Percentiles rank a stretch among this genome's conserved stretches.
These are phyloP conservation scores for Triglochin maritima DNA, from an alignment of 106 monocot genomes.

Conservation along the genomic window DNA sequence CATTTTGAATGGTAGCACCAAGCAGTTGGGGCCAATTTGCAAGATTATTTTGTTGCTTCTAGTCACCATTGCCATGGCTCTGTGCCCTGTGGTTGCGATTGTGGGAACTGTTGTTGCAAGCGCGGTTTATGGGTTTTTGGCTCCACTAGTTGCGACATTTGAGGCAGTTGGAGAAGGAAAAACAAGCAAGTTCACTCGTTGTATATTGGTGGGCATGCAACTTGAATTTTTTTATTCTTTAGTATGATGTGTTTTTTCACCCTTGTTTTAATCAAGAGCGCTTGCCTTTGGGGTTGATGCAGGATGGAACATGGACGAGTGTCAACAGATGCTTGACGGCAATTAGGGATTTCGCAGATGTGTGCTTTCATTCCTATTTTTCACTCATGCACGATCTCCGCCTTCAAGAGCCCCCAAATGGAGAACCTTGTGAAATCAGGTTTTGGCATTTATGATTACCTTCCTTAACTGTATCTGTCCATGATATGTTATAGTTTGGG, in stretches of 20 bases:
- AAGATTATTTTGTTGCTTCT: slow-evolving; percentile 19
- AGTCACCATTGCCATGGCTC: slow-evolving; percentile 4
- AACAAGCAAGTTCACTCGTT: slow-evolving; percentile 3
- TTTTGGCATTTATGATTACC: not conserved
- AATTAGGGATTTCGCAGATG: slow-evolving; percentile 26
- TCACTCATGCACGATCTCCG: slow-evolving; percentile 29
- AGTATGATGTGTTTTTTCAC: not conserved
- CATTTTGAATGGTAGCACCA: slow-evolving; percentile 15
- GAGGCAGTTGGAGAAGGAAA: slow-evolving; percentile 10
- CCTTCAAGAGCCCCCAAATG: slow-evolving; percentile 12
- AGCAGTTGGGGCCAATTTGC: slow-evolving; percentile 12
- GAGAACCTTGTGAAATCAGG: slow-evolving; percentile 10
- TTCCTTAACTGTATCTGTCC: too few species aligned
- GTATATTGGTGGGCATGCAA: slow-evolving; percentile 16
- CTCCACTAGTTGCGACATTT: slow-evolving; percentile 29
- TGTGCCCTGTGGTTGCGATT: slow-evolving; percentile 14
- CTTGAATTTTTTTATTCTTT: too few species aligned
- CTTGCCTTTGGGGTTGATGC: not conserved
- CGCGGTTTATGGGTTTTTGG: slow-evolving; percentile 9
- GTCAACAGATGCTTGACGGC: slow-evolving; percentile 16
- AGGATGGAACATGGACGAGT: slow-evolving; percentile 28
- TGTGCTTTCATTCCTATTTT: slow-evolving; percentile 36
- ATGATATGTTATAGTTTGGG: too few species aligned
- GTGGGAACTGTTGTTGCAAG: slow-evolving; percentile 12
- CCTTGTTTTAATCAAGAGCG: not conserved